Evolutionary conservation across 371 early-diverging fungal genomes (phyloP), one percentile per base, ranked within the genome.

Genomic region (Haplosporangium sp.): DNA sequence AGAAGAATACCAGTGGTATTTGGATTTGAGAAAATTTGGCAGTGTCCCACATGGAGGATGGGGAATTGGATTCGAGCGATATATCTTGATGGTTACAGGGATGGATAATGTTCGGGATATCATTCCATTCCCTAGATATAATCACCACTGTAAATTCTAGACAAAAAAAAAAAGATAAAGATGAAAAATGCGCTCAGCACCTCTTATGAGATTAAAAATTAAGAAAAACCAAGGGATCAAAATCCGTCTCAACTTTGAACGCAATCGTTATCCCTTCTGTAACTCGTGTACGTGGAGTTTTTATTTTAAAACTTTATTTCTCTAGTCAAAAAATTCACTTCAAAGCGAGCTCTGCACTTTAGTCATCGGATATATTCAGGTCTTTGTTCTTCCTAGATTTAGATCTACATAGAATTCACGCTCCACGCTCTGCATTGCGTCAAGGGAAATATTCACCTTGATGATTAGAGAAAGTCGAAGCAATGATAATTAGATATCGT

Each of bases 41-140:
- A 86, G 88, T 4, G 91, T 90, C 0, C 96, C 97, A 40, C 97
- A 97, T 78, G 98, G 96, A 35, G 98, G 98, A 17, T 98, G 92
- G 85, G 98, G 98, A 13, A 85, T 98, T 68, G 98, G 98, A 0
- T 92, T 97, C 67, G 98, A 98, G 78, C 85, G 98, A 11, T 90
- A 92, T 42, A 65, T 98, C 45, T 83, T 91, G 60, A 90, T 90
- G 85, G 65, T 97, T 3, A 95, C 95, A 15, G 96, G 96, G 4
- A 82, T 94, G 57, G 90, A 91, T 1, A 96, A 91, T 77, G 91
- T 97, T 42, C 84, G 94, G 11, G 98, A 98, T 72, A 88, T 95
- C 11, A 91, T 96, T 13, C 92, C 95, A 1, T 91, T 93, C 77
- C 96, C 97, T 50, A 82, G 92, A 55, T 87, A 87, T 77, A 85